These are phyloP conservation scores for Vitis hybrid DNA, from an alignment of 177 flowering plant genomes.

Conservation along the genomic window DNA sequence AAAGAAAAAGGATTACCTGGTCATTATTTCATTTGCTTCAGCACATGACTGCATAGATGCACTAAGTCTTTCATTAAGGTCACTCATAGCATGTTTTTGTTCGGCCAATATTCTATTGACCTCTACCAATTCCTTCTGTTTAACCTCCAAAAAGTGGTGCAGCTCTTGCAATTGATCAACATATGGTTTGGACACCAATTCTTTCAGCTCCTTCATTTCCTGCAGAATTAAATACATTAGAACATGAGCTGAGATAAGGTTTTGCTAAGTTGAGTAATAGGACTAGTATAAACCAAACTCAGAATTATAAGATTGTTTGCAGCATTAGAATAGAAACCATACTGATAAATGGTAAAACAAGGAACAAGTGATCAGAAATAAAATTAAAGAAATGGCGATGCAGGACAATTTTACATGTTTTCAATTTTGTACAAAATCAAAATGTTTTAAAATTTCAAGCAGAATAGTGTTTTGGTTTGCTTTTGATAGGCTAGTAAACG, in stretches of 20 bases:
- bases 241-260: background rate
- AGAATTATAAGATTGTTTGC: background rate
- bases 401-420: too few species aligned
- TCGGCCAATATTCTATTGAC: conserved; percentile 52
- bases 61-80: conserved; percentile 68
- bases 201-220: conserved; percentile 77
- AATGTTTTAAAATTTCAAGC: too few species aligned
- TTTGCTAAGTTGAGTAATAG: background rate
- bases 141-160: conserved; percentile 44
- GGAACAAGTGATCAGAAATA: background rate
- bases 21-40: conserved; percentile 81
- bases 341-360: background rate
- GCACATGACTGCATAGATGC: conserved; percentile 74
- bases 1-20: conserved; percentile 45
- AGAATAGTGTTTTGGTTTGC: too few species aligned
- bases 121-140: conserved; percentile 64
- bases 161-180: conserved; percentile 55
- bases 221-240: conserved; percentile 24
- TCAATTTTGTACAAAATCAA: too few species aligned
- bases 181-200: conserved; percentile 56
- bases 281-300: background rate
- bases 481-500: too few species aligned
- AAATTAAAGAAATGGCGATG: background rate
- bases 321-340: background rate
- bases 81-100: conserved; percentile 68